These are phyloP conservation scores for Asterella californica DNA, from an alignment of 225 moss, liverwort and hornwort species.

Conservation along the genomic window DNA sequence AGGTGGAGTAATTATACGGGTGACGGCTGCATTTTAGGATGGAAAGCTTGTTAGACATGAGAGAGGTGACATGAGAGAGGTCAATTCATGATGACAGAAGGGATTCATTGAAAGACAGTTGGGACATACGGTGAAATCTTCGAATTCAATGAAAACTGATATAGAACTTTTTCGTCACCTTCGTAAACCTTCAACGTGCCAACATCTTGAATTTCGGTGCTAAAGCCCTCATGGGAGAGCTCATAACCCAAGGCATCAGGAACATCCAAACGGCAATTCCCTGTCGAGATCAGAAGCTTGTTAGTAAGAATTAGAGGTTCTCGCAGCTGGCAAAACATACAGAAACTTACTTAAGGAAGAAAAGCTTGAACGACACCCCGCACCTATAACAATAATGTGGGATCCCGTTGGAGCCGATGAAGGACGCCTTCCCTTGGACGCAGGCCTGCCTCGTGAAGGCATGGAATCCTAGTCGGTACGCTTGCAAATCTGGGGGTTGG, in stretches of 20 bases:
- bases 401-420: conserved; percentile 2
- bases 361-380: not conserved
- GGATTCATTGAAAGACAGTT: not conserved
- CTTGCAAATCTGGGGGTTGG: not conserved
- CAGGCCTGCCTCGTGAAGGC: conserved; percentile 12
- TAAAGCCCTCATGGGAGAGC: conserved; percentile 24
- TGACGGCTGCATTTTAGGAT: conserved; percentile 28
- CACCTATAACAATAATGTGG: conserved; percentile 17
- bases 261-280: conserved; percentile 40
- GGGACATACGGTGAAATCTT: not conserved
- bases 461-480: not conserved
- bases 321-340: not conserved
- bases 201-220: conserved; percentile 23
- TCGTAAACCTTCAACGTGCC: conserved; percentile 26
- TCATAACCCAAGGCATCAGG: conserved; percentile 23
- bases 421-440: not conserved
- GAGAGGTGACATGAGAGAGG: no score
- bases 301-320: not conserved
- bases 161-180: conserved; percentile 22
- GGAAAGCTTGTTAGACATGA: no score
- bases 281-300: not conserved
- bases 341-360: not conserved
- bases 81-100: not conserved
- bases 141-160: not conserved
- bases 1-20: not conserved